These are phyloP conservation scores for Leccinum ochraceum DNA, from an alignment of 768 basidiomycete species.

Conservation along the genomic window DNA sequence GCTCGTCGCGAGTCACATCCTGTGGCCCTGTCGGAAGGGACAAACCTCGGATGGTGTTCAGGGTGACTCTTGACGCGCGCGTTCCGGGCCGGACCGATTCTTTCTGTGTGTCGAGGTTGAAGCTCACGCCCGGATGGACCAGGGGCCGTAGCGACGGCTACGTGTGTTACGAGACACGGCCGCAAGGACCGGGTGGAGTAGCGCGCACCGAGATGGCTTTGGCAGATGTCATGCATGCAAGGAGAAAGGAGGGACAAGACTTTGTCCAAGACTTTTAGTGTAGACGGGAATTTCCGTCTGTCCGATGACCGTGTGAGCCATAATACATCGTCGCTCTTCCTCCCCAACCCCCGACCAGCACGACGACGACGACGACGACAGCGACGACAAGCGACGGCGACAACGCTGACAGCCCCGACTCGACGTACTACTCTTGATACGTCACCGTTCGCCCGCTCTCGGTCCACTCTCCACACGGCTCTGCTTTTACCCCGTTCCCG, in stretches of 20 bases:
- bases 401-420: not conserved
- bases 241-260: not conserved
- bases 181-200: not conserved
- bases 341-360: not conserved
- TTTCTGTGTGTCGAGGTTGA: not conserved
- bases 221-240: not conserved
- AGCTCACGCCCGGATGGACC: not conserved
- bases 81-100: not conserved
- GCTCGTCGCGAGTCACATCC: not conserved
- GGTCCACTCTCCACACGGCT: not conserved
- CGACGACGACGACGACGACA: not conserved
- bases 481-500: slow-evolving; percentile 2
- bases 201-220: not conserved
- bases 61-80: not conserved
- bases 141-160: not conserved
- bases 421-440: not conserved
- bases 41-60: not conserved
- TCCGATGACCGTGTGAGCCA: slow-evolving; percentile 18
- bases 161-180: not conserved
- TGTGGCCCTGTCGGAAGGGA: not conserved
- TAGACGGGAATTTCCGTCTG: slow-evolving; percentile 4
- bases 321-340: not conserved
- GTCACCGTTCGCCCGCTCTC: not conserved
- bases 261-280: not conserved
- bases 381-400: not conserved